These are phyloP conservation scores for Penicillium fimorum DNA, from an alignment of 495 filamentous ascomycete species.

Conservation along the genomic window DNA sequence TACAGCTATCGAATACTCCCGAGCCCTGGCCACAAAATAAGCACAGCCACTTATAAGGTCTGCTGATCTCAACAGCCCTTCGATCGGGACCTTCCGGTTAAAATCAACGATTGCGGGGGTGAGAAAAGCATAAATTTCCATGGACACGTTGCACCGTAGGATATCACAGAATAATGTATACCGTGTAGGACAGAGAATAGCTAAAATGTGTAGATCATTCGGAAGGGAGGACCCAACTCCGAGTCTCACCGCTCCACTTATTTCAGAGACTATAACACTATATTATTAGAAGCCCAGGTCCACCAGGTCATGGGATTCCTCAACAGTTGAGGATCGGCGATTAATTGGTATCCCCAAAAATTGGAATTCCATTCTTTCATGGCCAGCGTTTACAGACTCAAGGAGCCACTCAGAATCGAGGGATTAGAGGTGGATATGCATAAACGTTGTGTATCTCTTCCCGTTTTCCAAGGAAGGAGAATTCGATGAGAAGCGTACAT, in stretches of 20 bases:
- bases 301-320: constrained; percentile 8
- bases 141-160: constrained; percentile 7
- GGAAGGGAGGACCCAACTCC: constrained; percentile 10
- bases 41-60: neutral
- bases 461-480: neutral
- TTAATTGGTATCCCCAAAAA: neutral
- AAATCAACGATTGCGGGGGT: constrained; percentile 7
- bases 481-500: neutral
- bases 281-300: constrained; percentile 1
- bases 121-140: neutral
- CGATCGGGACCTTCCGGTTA: constrained; percentile 1
- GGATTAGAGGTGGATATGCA: constrained; percentile 1
- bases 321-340: constrained; percentile 11
- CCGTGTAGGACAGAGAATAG: constrained; percentile 7
- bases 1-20: constrained; percentile 2
- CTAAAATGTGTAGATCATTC: neutral
- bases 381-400: neutral
- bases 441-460: neutral
- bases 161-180: neutral
- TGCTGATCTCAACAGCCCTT: constrained; percentile 6
- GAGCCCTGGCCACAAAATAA: neutral
- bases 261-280: neutral
- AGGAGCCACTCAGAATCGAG: constrained; percentile 3
- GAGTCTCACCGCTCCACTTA: constrained; percentile 13
- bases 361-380: neutral